Evolutionary conservation across 129 eudicot species (phyloP), one percentile per base, ranked within the genome.

Genomic region (Chrysanthemum seticuspe): DNA sequence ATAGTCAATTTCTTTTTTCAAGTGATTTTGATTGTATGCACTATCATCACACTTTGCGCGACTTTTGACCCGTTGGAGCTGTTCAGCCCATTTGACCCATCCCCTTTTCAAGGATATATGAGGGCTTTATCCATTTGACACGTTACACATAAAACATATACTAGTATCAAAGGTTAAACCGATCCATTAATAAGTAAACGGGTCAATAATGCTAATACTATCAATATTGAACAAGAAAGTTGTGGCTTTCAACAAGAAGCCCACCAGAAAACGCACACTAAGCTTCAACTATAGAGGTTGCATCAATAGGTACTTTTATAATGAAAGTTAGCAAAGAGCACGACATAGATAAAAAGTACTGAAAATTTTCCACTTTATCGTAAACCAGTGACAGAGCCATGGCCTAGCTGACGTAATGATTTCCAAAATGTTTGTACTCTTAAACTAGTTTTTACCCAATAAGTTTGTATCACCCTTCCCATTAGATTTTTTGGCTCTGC

Each of bases 271-370:
- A 16, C 12, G 6, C n/a, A 9, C 50, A 51, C 36, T 15, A 40
- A 40, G 72, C 36, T 60, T 54, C 29, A 68, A 77, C 70, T 13
- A 51, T 52, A 62, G n/a, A 62, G 62, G 76, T 14, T 19, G 64
- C n/a, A 61, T 59, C 31, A 13, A 34, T 51, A n/a, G 49, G 64
- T 52, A 45, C 31, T 55, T 29, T 36, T 70, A 36, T 21, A 49
- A 27, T 14, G 60, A 49, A 70, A 34, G 50, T 51, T 59, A 70
- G 10, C 56, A 61, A 60, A 54, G 62, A 68, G 21, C 4, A 50
- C 62, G 47, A 5, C 36, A 49, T 36, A 74, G 8, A 29, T 62
- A 48, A 62, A 49, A 25, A 15, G 29, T 62, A 62, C 51, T 2
- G 53, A 23, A 65, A n/a, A 8, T 2, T 36, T 6, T 65, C 69